These are phyloP conservation scores for Oidiodendron maius DNA, from an alignment of 495 filamentous ascomycete genomes.

Conservation along the genomic window DNA sequence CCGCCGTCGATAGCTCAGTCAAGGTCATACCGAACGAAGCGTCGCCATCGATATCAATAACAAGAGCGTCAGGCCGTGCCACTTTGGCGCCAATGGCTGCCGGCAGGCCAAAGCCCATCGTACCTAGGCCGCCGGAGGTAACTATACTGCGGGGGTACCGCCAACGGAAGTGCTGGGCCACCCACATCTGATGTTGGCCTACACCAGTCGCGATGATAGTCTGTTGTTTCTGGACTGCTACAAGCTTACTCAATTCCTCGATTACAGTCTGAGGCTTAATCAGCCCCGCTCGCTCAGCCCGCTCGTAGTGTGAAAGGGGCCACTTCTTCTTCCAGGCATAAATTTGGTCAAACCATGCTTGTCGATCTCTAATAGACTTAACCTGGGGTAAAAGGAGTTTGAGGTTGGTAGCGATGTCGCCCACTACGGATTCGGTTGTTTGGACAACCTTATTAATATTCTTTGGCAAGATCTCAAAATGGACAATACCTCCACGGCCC, in stretches of 20 bases:
- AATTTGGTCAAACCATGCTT: constrained; percentile 85
- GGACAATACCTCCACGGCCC: constrained; percentile 69
- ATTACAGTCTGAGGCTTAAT: constrained; percentile 91
- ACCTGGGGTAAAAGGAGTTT: constrained; percentile 64
- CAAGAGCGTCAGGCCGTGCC: constrained; percentile 76
- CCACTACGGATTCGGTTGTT: constrained; percentile 74
- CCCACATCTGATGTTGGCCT: constrained; percentile 97
- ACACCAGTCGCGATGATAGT: constrained; percentile 89
- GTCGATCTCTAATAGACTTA: constrained; percentile 48
- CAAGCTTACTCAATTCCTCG: constrained; percentile 73
- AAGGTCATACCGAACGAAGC: constrained; percentile 97
- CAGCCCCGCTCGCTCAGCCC: constrained; percentile 56
- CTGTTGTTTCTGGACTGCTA: constrained; percentile 63
- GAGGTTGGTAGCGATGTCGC: constrained; percentile 68
- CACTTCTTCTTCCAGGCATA: constrained; percentile 81
- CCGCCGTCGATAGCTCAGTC: constrained; percentile 82
- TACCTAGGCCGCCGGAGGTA: constrained; percentile 87
- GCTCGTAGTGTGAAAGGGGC: constrained; percentile 70
- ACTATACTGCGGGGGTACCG: constrained; percentile 79
- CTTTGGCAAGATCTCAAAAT: constrained; percentile 80
- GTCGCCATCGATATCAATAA: constrained; percentile 93
- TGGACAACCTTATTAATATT: constrained; percentile 86
- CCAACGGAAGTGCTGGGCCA: constrained; percentile 92
- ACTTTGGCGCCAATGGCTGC: constrained; percentile 93
- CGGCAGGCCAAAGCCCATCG: constrained; percentile 92